Conservation (phyloP, 768 basidiomycete species). For the Sutorius australiensis region DNA sequence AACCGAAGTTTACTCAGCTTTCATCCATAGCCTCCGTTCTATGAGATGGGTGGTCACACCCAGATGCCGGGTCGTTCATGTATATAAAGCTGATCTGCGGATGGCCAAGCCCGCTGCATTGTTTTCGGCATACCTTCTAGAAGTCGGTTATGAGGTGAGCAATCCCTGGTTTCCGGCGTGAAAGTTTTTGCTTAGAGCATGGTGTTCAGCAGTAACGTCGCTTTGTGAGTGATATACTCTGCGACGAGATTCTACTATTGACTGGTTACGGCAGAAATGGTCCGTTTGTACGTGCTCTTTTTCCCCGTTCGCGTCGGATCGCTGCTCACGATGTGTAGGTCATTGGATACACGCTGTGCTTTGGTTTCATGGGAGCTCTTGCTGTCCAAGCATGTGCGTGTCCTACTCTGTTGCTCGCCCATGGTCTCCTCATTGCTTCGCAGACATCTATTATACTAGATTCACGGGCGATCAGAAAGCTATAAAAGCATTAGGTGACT, state of each 20-base stretch:
- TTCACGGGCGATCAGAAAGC: conserved; percentile 14
- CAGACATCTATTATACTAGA: conserved; percentile 19
- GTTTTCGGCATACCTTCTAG: neutral
- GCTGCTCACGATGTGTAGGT: neutral
- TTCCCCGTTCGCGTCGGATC: neutral
- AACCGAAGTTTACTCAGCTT: neutral
- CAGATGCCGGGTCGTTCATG: neutral
- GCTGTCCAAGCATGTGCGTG: conserved; percentile 9
- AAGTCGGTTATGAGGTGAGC: neutral
- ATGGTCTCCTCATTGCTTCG: neutral
- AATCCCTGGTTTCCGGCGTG: neutral
- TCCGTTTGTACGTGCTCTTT: neutral
- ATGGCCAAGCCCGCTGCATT: neutral
- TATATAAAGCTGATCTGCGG: neutral
- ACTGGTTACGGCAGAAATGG: neutral
- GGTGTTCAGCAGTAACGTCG: neutral
- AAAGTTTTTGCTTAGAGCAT: neutral
- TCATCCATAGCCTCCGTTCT: neutral
- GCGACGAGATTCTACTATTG: neutral
- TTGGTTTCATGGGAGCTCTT: conserved; percentile 10
- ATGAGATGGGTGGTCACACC: neutral
- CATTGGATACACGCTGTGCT: conserved; percentile 13
- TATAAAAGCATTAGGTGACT: conserved; percentile 8
- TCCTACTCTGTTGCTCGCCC: too few relatives aligned
- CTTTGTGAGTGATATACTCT: neutral